Conservation (phyloP, 108 stramenopile genomes). For the Nitzschia sp. region DNA sequence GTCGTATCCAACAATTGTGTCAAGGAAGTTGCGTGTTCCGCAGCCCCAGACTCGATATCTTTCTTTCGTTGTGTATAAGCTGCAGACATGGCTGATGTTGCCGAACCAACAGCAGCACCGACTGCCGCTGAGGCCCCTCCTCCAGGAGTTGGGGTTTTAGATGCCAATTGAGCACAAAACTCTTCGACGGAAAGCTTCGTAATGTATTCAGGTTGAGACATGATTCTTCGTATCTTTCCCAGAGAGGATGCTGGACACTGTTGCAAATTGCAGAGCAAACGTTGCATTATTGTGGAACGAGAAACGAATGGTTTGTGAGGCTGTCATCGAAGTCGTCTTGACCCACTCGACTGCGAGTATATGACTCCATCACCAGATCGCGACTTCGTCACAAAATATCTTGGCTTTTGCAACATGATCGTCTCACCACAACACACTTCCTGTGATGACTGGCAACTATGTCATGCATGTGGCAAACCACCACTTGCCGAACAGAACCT, state of each 20-base stretch:
- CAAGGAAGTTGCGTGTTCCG: conserved; percentile 50
- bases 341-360: no score
- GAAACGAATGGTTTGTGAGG: neutral
- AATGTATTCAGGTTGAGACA: neutral
- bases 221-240: neutral
- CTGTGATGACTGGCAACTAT: no score
- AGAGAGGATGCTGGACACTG: neutral
- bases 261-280: neutral
- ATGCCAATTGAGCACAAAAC: conserved; percentile 53
- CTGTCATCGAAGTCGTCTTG: neutral
- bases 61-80: conserved; percentile 77
- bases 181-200: conserved; percentile 39
- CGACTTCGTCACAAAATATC: no score
- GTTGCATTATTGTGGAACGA: neutral
- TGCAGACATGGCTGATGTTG: conserved; percentile 72
- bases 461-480: no score
- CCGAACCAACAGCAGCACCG: conserved; percentile 68
- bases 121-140: conserved; percentile 82
- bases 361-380: no score
- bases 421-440: no score
- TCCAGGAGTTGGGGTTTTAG: conserved; percentile 78
- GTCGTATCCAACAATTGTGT: conserved; percentile 45
- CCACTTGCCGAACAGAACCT: no score
- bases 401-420: no score
- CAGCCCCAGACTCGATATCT: conserved; percentile 66